Conservation (phyloP, 2,329 filamentous ascomycete genomes). For the Colletotrichum sp. region DNA sequence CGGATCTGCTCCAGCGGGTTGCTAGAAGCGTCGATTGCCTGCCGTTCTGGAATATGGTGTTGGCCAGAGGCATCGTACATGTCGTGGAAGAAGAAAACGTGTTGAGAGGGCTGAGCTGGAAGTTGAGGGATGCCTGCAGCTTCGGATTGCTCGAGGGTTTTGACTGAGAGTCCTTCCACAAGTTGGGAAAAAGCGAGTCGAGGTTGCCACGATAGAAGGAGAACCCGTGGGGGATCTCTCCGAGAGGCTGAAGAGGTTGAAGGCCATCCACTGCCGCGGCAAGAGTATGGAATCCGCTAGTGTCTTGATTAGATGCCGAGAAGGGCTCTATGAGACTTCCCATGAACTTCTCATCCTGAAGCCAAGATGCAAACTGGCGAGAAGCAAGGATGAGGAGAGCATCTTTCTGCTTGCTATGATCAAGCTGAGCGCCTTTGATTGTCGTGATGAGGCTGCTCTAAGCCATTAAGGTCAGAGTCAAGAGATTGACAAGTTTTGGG, state of each 20-base stretch:
- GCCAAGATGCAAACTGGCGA: slow-evolving; percentile 49
- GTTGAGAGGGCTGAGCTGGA: not conserved
- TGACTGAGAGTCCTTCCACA: slow-evolving; percentile 40
- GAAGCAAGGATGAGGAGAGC: slow-evolving; percentile 57
- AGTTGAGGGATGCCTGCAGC: slow-evolving; percentile 7
- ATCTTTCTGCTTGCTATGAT: slow-evolving; percentile 26
- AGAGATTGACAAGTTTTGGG: not conserved
- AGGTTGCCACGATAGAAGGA: slow-evolving; percentile 54
- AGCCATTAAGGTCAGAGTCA: not conserved
- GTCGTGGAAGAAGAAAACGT: slow-evolving; percentile 11
- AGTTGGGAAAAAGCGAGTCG: slow-evolving; percentile 45
- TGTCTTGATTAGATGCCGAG: not conserved
- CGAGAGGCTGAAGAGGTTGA: slow-evolving; percentile 35
- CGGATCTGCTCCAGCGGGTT: slow-evolving; percentile 39
- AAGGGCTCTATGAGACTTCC: slow-evolving; percentile 21
- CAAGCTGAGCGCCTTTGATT: not conserved
- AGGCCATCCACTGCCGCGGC: slow-evolving; percentile 63
- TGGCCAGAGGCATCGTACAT: slow-evolving; percentile 71
- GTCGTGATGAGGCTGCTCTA: not conserved
- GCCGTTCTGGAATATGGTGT: slow-evolving; percentile 79
- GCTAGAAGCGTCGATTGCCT: slow-evolving; percentile 62
- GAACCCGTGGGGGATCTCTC: slow-evolving; percentile 46
- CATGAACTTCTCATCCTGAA: slow-evolving; percentile 51
- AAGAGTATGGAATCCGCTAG: slow-evolving; percentile 49
- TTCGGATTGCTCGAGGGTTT: not conserved